Percentiles rank a stretch among this genome's conserved stretches.
Evolutionary conservation across 169 alveolate genomes (phyloP).

Genomic region (Eimeria tenella): DNA sequence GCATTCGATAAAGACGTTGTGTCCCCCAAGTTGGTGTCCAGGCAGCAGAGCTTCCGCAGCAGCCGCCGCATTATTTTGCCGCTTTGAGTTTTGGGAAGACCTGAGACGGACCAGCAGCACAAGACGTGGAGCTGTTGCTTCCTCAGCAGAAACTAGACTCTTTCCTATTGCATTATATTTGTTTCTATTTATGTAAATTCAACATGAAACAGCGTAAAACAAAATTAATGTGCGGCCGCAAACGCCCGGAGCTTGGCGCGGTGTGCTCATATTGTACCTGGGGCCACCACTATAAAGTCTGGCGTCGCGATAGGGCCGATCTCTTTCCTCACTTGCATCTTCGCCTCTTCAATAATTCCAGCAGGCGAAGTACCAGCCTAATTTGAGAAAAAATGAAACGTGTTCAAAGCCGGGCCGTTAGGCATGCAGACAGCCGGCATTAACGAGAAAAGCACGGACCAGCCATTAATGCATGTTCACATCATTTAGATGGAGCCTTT

Average conservation of each 20-base stretch:
- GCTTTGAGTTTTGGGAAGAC: conserved; percentile 96
- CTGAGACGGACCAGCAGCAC: conserved; percentile 11
- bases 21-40: conserved; percentile 84
- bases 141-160: too few species aligned
- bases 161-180: too few species aligned
- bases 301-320: conserved; percentile 97
- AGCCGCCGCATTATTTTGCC: conserved; percentile 96
- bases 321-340: conserved; percentile 85
- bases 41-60: conserved; percentile 92
- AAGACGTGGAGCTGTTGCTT: not conserved
- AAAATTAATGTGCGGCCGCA: not conserved
- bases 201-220: not conserved
- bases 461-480: not conserved
- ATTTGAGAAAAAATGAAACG: not conserved
- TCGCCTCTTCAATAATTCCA: conserved; percentile 34
- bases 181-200: not conserved
- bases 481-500: not conserved
- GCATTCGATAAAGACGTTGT: conserved; percentile 83
- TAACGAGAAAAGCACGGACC: too few species aligned
- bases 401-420: too few species aligned
- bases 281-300: conserved; percentile 90
- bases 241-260: not conserved
- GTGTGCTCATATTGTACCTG: conserved; percentile 42
- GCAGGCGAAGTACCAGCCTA: not conserved
- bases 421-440: too few species aligned